phyloP scores from a whole-genome alignment of 202 grass and related monocot genomes.

The Zizania palustris region DNA sequence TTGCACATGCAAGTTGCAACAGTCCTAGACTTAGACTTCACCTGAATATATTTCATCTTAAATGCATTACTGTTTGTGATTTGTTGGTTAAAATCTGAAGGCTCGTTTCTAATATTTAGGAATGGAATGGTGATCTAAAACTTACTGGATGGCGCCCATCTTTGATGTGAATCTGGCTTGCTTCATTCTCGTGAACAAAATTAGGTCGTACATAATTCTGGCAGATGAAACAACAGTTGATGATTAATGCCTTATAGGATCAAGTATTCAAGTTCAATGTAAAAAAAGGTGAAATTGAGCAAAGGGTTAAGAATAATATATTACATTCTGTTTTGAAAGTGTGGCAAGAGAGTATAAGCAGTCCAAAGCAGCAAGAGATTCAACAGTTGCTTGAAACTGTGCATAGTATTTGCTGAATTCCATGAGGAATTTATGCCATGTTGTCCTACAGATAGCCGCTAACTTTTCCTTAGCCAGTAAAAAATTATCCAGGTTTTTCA shows the following conservation, averaged over 20 bases:
- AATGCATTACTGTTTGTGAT: slow-evolving; percentile 14
- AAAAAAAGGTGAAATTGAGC: background rate
- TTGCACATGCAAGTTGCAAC: slow-evolving; percentile 1
- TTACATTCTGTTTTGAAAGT: slow-evolving; percentile 85
- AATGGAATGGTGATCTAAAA: slow-evolving; percentile 38
- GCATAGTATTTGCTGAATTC: slow-evolving; percentile 70
- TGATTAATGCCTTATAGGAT: slow-evolving; percentile 16
- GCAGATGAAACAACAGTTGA: slow-evolving; percentile 13
- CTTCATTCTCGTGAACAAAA: slow-evolving; percentile 72
- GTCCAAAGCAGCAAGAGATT: slow-evolving; percentile 84
- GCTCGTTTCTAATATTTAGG: slow-evolving; percentile 10
- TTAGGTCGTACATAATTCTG: slow-evolving; percentile 83
- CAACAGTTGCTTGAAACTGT: slow-evolving; percentile 77
- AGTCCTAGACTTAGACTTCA: background rate
- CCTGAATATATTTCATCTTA: background rate
- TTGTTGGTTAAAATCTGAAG: slow-evolving; percentile 12
- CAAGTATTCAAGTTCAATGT: background rate
- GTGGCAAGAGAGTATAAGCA: slow-evolving; percentile 82
- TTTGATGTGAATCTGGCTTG: slow-evolving; percentile 85
- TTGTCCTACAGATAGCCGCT: slow-evolving; percentile 65
- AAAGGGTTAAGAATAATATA: background rate
- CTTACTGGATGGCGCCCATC: slow-evolving; percentile 88
- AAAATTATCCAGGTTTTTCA: slow-evolving; percentile 70
- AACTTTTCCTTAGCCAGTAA: slow-evolving; percentile 87
- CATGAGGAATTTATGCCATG: slow-evolving; percentile 82